Percentiles rank a stretch among this genome's conserved stretches.
Evolutionary conservation across 106 monocot species (phyloP).

Genomic region (Dioscorea alata): DNA sequence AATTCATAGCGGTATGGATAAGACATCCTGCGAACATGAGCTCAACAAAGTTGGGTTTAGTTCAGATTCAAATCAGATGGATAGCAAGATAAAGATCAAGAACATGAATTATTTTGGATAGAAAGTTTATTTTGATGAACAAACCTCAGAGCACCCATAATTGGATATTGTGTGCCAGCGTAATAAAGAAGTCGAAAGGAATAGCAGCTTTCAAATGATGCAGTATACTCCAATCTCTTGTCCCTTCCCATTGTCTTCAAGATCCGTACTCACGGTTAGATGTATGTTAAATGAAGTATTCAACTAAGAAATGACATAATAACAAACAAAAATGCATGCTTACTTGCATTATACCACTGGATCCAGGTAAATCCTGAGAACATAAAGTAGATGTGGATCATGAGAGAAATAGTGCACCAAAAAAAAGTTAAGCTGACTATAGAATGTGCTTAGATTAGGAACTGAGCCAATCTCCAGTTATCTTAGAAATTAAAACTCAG

Average conservation of each 20-base stretch:
- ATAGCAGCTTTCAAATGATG: slow-evolving; percentile 86
- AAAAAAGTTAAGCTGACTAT: too few species aligned
- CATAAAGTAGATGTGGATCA: background rate
- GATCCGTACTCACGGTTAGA: slow-evolving; percentile 8
- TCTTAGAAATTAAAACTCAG: too few species aligned
- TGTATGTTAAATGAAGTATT: background rate
- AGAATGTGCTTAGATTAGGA: too few species aligned
- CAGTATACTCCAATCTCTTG: slow-evolving; percentile 87
- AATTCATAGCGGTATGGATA: slow-evolving; percentile 75
- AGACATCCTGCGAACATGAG: slow-evolving; percentile 70
- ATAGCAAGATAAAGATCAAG: background rate
- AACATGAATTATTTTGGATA: background rate
- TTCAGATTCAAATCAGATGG: background rate
- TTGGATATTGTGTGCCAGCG: slow-evolving; percentile 91
- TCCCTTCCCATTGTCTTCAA: slow-evolving; percentile 90
- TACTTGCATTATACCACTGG: slow-evolving; percentile 98
- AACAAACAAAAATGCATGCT: slow-evolving; percentile 12
- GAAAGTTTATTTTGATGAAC: background rate
- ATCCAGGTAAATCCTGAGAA: slow-evolving; percentile 88
- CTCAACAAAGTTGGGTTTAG: background rate
- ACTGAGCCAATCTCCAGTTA: too few species aligned
- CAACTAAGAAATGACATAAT: too few species aligned
- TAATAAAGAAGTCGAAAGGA: slow-evolving; percentile 86
- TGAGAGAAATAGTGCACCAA: background rate
- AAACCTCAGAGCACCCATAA: slow-evolving; percentile 94